Evolutionary conservation across 1,284 basidiomycete genomes (phyloP), one percentile per base, ranked within the genome.

Genomic region (Ustilago crameri): DNA sequence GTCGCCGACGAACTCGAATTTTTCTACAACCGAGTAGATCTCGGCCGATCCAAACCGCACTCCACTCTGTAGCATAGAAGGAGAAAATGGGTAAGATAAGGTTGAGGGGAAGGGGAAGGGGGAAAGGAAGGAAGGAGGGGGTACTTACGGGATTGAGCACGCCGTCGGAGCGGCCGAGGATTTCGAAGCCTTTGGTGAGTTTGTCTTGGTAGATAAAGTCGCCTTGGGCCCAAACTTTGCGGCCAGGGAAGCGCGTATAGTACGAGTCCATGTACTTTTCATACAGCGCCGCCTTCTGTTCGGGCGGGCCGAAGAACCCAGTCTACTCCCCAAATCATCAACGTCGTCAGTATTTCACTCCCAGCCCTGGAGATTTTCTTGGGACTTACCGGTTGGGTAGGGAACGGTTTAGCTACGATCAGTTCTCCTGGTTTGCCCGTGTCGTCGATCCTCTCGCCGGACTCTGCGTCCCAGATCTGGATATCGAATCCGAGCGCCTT

Each of bases 1-100:
- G 54, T 83, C 81, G 35, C 74, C 75, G 15, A 83, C 69, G 35
- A 78, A 79, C 15, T 42, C 40, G 43, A 70, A 71, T 47, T 72
- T 64, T 50, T 86, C 80, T 34, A 93, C 86, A 47, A 93, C 90
- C 71, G 90, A 89, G 84, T 93, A 93, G 54, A 93, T 88, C 84
- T 93, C 92, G 32, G 90, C 88, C 40, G 90, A 90, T 18, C 92
- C 92, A 79, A 93, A 93, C 17, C 92, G 88, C 56, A 94, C 88
- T 9, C 92, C 92, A 56, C 90, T 67, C 60, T 63, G 35, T 12
- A 7, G 14, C 15, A 41, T 3, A 35, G 26, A 46, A 24, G 40
- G 24, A 40, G 20, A 10, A 9, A n/a, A n/a, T 18, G 17, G n/a
- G 35, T 41, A 9, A 51, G 26, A 42, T 15, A 23, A 23, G 15